Evolutionary conservation across 306 rosid species (phyloP), one percentile per base, ranked within the genome.

Genomic region (Glycine tomentella): DNA sequence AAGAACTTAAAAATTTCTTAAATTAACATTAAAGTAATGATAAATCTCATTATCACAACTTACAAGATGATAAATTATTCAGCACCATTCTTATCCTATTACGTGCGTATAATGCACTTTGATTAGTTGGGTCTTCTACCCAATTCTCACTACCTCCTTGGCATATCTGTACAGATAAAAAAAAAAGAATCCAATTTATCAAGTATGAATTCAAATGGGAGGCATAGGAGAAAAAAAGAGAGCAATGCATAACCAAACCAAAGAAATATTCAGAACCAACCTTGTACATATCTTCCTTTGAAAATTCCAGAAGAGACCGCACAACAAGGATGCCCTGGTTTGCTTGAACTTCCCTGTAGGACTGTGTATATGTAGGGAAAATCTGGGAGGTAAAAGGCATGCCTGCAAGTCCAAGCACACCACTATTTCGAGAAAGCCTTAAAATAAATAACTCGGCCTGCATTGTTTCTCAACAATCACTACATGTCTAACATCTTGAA

Each of bases 371-470:
- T 7, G 82, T 64, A 74, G 94, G 88, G 88, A 93, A 95, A 85
- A 88, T 89, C 81, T 90, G 94, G 84, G 98, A 91, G 46, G 90
- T 81, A 70, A 91, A 93, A 75, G 97, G 94, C 90, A 88, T 93
- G 86, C 98, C 98, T 49, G 99, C 97, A 77, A 95, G 99, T 87
- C 99, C 99, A 89, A 95, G 96, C 80, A 95, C 91, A 50, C 98
- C 89, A 36, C 97, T 95, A 55, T 90, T 84, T 79, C 96, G 97
- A 78, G 99, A 95, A 75, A 95, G 91, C 88, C 98, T 91, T 77
- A 95, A 91, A 85, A 93, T 82, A 82, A 95, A 95, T 80, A 95
- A 88, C 88, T 95, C 99, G 3, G 94, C 98, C 99, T 95, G 97
- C 97, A 95, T 84, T 65, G 80, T 88, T 83, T 84, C 91, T 74